A percentile compares a stretch with the other conserved stretches of the same genome.
These are phyloP conservation scores for Pseudogymnoascus pannorum DNA, from an alignment of 2,329 filamentous ascomycete genomes.

Conservation along the genomic window DNA sequence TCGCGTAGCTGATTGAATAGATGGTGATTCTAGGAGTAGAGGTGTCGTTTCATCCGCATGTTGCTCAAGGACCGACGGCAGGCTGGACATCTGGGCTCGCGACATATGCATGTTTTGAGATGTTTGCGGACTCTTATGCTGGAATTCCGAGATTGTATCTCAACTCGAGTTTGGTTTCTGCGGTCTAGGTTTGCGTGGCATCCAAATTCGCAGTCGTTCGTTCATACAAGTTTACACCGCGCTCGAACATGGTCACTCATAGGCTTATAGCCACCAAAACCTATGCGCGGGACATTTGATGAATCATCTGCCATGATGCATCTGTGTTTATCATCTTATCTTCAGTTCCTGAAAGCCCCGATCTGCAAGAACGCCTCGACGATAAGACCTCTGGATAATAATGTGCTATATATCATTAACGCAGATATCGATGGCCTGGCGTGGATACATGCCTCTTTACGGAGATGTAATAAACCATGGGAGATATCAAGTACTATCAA, in stretches of 20 bases:
- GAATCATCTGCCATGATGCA: neutral
- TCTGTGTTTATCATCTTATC: neutral
- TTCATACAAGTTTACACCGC: neutral
- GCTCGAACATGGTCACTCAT: neutral
- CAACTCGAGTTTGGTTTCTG: neutral
- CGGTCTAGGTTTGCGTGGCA: neutral
- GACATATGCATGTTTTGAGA: neutral
- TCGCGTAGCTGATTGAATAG: slow-evolving; percentile 44
- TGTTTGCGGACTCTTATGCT: neutral
- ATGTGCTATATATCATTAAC: neutral
- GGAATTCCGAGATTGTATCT: neutral
- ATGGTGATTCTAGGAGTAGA: neutral
- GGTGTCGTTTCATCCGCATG: neutral
- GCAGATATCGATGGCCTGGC: neutral
- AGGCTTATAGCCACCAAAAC: neutral
- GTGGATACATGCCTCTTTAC: neutral
- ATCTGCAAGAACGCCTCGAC: neutral
- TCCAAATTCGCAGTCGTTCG: too few species aligned
- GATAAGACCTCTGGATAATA: neutral
- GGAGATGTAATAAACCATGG: neutral
- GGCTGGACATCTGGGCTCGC: neutral
- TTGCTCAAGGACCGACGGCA: neutral
- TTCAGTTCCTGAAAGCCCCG: neutral
- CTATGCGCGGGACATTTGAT: neutral
- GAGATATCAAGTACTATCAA: neutral